Percentiles rank a stretch among this genome's conserved stretches.
Conservation (phyloP, 352 stramenopile genomes). For the Albugo candida region DNA sequence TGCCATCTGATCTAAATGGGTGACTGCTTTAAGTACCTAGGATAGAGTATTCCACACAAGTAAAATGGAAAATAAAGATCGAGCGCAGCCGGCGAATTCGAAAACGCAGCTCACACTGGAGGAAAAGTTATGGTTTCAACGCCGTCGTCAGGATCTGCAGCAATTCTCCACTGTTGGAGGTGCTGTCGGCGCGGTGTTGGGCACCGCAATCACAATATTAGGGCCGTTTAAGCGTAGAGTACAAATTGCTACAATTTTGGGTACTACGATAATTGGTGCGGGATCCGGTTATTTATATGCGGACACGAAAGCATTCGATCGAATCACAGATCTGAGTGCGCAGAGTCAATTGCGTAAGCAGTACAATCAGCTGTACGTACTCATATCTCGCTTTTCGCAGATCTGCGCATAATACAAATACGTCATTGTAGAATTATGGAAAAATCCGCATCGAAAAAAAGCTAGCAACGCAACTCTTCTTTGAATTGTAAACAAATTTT, state of each 20-base stretch:
- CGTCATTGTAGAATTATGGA: slow-evolving; percentile 21
- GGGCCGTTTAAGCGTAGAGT: slow-evolving; percentile 42
- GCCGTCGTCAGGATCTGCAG: slow-evolving; percentile 38
- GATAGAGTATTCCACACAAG: not conserved
- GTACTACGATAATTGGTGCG: slow-evolving; percentile 35
- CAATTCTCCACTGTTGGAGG: slow-evolving; percentile 41
- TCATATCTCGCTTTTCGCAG: not conserved
- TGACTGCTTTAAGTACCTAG: not conserved
- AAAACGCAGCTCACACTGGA: slow-evolving; percentile 38
- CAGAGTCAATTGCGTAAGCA: slow-evolving; percentile 58
- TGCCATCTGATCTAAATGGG: not conserved
- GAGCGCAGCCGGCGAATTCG: not conserved
- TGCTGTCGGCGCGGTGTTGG: slow-evolving; percentile 24
- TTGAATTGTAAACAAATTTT: not conserved
- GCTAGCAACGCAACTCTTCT: not conserved
- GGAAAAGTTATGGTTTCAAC: slow-evolving; percentile 69
- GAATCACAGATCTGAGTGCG: slow-evolving; percentile 57
- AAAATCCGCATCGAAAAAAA: slow-evolving; percentile 35
- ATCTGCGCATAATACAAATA: not conserved
- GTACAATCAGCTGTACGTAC: slow-evolving; percentile 50
- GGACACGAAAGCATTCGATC: slow-evolving; percentile 44
- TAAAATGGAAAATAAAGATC: not conserved
- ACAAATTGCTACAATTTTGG: slow-evolving; percentile 36
- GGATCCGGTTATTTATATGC: slow-evolving; percentile 42
- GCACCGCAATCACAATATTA: slow-evolving; percentile 35